These are phyloP conservation scores for Glebionis coronaria DNA, from an alignment of 129 eudicot species.

Conservation along the genomic window DNA sequence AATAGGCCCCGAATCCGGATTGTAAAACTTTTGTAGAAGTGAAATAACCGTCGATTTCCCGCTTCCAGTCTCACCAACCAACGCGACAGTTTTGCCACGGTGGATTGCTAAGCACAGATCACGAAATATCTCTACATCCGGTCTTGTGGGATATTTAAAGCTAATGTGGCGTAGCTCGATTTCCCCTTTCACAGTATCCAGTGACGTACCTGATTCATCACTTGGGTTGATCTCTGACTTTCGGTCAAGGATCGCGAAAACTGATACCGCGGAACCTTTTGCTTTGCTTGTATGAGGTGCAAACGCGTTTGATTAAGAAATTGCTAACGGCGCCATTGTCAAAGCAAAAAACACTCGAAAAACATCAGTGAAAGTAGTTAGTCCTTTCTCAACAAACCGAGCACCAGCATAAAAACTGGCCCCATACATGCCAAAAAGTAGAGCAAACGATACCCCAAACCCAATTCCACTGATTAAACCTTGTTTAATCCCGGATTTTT, in stretches of 20 bases:
- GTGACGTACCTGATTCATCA: conserved; percentile 57
- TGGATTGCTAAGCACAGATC: conserved; percentile 65
- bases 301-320: conserved; percentile 72
- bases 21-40: conserved; percentile 67
- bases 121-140: conserved; percentile 62
- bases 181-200: conserved; percentile 64
- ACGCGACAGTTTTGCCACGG: conserved; percentile 75
- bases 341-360: conserved; percentile 85
- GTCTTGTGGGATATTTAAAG: conserved; percentile 80
- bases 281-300: conserved; percentile 78
- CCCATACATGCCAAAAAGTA: conserved; percentile 66
- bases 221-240: conserved; percentile 72
- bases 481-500: conserved; percentile 60
- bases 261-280: conserved; percentile 60
- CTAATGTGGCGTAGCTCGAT: conserved; percentile 62
- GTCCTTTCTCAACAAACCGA: conserved; percentile 62
- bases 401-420: conserved; percentile 77
- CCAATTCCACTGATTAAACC: conserved; percentile 80
- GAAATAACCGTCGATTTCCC: conserved; percentile 74
- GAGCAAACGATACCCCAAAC: conserved; percentile 53
- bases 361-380: conserved; percentile 51
- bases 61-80: conserved; percentile 80
- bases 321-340: conserved; percentile 65
- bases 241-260: conserved; percentile 67
- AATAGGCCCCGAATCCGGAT: conserved; percentile 60